Evolutionary conservation across 148 eudicot species (phyloP).

Genomic region (Simmondsia chinensis): DNA sequence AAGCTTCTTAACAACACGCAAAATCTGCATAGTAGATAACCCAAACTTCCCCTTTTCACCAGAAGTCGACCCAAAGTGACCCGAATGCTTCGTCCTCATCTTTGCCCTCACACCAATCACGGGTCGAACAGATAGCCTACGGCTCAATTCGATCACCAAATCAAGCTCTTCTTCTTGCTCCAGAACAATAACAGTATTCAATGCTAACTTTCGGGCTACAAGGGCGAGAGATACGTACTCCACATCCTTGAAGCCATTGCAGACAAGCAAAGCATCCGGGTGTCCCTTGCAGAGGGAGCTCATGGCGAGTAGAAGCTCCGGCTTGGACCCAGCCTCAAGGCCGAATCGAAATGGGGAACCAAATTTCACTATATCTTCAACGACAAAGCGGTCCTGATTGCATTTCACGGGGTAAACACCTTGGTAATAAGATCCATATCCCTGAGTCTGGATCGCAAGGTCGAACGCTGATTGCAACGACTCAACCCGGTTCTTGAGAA

Average conservation of each 20-base stretch:
- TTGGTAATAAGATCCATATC: conserved; percentile 68
- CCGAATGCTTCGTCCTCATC: conserved; percentile 83
- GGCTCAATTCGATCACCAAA: conserved; percentile 56
- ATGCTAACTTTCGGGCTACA: conserved; percentile 46
- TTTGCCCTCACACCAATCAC: conserved; percentile 81
- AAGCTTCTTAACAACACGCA: conserved; percentile 66
- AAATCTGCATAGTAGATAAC: conserved; percentile 53
- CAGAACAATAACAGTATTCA: conserved; percentile 77
- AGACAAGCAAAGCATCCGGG: conserved; percentile 54
- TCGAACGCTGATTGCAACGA: conserved; percentile 72
- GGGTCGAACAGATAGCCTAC: conserved; percentile 46
- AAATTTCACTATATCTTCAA: conserved; percentile 78
- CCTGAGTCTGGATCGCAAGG: conserved; percentile 36
- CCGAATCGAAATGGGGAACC: conserved; percentile 79
- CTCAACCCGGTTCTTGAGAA: conserved; percentile 60
- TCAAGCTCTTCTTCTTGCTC: conserved; percentile 86
- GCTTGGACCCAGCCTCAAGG: conserved; percentile 94
- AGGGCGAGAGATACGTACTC: conserved; percentile 76
- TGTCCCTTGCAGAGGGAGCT: conserved; percentile 62
- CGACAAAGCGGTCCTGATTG: conserved; percentile 72
- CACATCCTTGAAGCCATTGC: conserved; percentile 86
- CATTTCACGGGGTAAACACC: conserved; percentile 96
- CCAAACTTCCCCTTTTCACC: conserved; percentile 98
- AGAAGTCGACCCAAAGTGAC: conserved; percentile 90
- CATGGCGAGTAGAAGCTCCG: conserved; percentile 84